phyloP scores from a whole-genome alignment of 2,329 filamentous ascomycete species.

The Chrysoporthe puriensis region DNA sequence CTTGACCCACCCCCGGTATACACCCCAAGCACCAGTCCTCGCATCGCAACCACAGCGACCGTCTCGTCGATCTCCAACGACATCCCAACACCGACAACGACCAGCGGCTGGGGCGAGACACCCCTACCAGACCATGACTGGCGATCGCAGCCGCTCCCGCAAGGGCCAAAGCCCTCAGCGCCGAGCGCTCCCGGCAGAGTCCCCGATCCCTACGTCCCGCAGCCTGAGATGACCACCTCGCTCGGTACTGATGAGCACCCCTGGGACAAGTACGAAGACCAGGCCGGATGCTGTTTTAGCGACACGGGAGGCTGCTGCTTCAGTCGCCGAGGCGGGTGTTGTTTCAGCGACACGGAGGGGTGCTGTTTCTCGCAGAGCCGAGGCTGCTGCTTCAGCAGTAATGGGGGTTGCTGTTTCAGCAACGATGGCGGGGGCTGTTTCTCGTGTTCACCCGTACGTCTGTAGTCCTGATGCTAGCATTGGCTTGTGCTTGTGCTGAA shows the following conservation, averaged over 20 bases:
- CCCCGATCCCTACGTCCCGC: not conserved
- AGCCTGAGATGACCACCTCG: slow-evolving; percentile 3
- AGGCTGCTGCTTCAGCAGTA: slow-evolving; percentile 16
- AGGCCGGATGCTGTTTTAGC: slow-evolving; percentile 16
- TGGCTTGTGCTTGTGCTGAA: not conserved
- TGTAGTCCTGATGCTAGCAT: not conserved
- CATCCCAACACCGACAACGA: not conserved
- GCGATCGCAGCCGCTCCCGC: not conserved
- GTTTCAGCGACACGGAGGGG: slow-evolving; percentile 22
- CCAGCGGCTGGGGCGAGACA: not conserved
- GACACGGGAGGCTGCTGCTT: slow-evolving; percentile 23
- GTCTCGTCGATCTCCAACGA: not conserved
- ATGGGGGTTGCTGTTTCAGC: slow-evolving; percentile 12
- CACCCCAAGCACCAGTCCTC: not conserved
- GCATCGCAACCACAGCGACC: not conserved
- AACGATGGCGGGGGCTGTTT: not conserved
- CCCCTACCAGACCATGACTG: not conserved
- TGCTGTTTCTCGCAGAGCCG: slow-evolving; percentile 20
- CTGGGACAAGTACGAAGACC: slow-evolving; percentile 10
- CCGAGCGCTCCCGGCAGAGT: not conserved
- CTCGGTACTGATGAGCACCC: not conserved
- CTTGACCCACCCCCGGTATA: slow-evolving; percentile 19
- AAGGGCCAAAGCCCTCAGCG: not conserved
- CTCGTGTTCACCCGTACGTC: not conserved
- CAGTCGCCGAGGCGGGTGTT: slow-evolving; percentile 20